Conservation (phyloP, 768 basidiomycete species). For the Xerocomellus amylosporus region DNA sequence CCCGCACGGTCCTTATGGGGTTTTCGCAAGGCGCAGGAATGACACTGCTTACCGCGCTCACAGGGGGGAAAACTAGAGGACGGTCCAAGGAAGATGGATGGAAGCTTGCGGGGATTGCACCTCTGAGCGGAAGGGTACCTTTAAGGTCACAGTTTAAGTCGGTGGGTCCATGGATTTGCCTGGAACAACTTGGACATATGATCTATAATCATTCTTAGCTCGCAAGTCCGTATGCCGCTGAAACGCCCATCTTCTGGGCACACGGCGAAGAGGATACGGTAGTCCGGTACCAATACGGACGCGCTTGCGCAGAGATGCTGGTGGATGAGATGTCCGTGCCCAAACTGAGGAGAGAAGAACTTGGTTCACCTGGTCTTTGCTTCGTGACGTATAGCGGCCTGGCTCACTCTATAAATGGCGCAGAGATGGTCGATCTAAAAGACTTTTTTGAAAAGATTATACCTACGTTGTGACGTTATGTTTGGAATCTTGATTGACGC, state of each 20-base stretch:
- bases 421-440: background rate
- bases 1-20: background rate
- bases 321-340: background rate
- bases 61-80: background rate
- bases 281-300: background rate
- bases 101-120: constrained; percentile 2
- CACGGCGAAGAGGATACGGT: background rate
- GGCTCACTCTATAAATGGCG: background rate
- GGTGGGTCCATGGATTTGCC: background rate
- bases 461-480: background rate
- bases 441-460: background rate
- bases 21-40: constrained; percentile 6
- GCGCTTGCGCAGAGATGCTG: background rate
- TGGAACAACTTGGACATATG: background rate
- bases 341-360: background rate
- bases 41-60: constrained; percentile 3
- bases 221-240: background rate
- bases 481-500: background rate
- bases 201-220: background rate
- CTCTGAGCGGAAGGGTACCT: background rate
- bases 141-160: background rate
- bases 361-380: constrained; percentile 4
- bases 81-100: background rate
- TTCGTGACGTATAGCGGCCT: background rate
- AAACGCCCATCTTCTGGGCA: background rate